Evolutionary conservation across 208 protist genomes (phyloP).

Genomic region (Crithidia mellificae): DNA sequence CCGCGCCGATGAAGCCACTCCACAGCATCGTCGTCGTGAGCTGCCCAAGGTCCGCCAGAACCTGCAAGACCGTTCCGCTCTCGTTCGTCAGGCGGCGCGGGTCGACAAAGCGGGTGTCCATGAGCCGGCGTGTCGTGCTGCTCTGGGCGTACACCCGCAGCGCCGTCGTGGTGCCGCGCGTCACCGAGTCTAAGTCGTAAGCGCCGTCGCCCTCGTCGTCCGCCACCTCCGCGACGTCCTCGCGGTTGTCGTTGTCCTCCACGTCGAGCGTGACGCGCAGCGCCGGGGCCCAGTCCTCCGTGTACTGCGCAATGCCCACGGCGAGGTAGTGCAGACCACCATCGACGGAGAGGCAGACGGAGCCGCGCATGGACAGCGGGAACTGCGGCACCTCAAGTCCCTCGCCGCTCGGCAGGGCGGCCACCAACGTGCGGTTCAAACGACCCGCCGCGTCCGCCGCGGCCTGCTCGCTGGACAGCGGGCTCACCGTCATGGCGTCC

Average conservation of each 20-base stretch:
- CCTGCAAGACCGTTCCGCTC: slow-evolving; percentile 11
- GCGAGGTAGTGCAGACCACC: slow-evolving; percentile 62
- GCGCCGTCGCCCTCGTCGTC: neutral
- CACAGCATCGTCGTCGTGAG: slow-evolving; percentile 65
- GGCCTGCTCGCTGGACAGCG: slow-evolving; percentile 16
- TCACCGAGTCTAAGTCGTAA: no score
- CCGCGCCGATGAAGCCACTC: slow-evolving; percentile 56
- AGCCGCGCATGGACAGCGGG: slow-evolving; percentile 43
- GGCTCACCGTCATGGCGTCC: slow-evolving; percentile 8
- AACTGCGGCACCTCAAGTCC: slow-evolving; percentile 19
- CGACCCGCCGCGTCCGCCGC: slow-evolving; percentile 9
- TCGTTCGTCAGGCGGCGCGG: neutral
- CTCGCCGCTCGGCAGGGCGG: slow-evolving; percentile 35
- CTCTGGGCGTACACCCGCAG: slow-evolving; percentile 47
- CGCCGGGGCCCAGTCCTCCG: slow-evolving; percentile 60
- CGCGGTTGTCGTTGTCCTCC: slow-evolving; percentile 28
- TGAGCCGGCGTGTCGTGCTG: slow-evolving; percentile 42
- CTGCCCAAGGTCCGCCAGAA: slow-evolving; percentile 25
- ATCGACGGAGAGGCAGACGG: slow-evolving; percentile 73
- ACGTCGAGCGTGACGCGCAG: slow-evolving; percentile 44
- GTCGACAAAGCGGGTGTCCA: slow-evolving; percentile 55
- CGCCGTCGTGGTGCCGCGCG: slow-evolving; percentile 21
- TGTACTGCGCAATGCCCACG: slow-evolving; percentile 62
- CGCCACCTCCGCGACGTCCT: slow-evolving; percentile 16
- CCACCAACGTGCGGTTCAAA: slow-evolving; percentile 32